Base-by-base conservation (phyloP, 805 yeast genomes). In the Starmera amethionina region DNA sequence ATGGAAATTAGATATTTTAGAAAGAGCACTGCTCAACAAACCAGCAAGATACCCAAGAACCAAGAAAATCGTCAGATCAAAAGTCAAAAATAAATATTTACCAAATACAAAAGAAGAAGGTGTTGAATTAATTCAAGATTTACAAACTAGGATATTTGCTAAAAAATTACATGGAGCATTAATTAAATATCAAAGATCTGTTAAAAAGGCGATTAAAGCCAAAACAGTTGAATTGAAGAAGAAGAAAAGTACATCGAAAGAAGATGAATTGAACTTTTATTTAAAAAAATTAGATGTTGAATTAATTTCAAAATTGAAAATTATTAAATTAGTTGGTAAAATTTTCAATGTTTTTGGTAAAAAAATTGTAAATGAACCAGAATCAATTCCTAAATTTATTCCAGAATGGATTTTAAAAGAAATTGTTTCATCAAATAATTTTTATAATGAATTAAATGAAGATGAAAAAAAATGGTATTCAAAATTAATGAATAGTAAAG, bases 1-100 rank as follows among this genome's bases (percentile, higher is more conserved):
- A 35, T 75, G 79, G 75, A 70, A 70, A 48, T 58, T 79, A 35
- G 85, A 79, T 50, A 54, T 77, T 22, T 57, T 79, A 31, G 82
- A 79, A 48, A 63, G 66, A 32, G 69, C 71, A 49, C 75, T 63
- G 57, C 52, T 65, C 28, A 52, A 61, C 6, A 48, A 61, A 22
- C 50, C 58, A 15, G 72, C 79, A 1, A 60, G 83, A 42, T 75
- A 64, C 51, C 61, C 67, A 1, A 65, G 67, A 37, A 76, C 82
- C 3, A 70, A 38, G 33, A 32, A 43, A 4, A 30, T 49, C 3
- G 36, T 81, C 2, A 70, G 69, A 47, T 61, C 63, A 41, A 67
- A 62, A 38, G 57, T 59, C 28, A 68, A 69, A 44, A 54, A 68
- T 37, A 46, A 70, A 37, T 61, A 63, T 41, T 51, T 70, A 10